Evolutionary conservation across 352 stramenopile species (phyloP), one percentile per base, ranked within the genome.

Genomic region (Pythium pyrilobum): DNA sequence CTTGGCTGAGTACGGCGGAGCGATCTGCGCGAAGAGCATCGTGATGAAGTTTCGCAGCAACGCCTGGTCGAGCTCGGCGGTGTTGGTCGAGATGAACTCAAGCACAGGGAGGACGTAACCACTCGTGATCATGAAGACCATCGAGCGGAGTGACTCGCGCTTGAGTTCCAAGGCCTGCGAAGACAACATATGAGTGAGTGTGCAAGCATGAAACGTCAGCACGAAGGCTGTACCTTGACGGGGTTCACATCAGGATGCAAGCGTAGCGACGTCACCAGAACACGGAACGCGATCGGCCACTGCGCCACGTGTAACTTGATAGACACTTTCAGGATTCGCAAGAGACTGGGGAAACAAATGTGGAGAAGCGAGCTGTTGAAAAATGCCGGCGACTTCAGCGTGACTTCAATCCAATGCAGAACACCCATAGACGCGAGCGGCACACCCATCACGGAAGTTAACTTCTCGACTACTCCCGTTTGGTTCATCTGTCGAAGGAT

Each of bases 121-220:
- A 54, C 74, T 87, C 5, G 81, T 91, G 58, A 95, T 90, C 74
- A 95, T 87, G 49, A 87, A 89, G 18, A 91, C 80, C 84, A 95
- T 92, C 32, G 74, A 90, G 2, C 84, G 76, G 36, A 95, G 68
- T 15, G 81, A 86, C 55, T 95, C 84, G 1, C 82, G 77, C 56
- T 92, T 92, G 33, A 92, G 64, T 41, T 95, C 84, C 0, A 95
- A 65, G 15, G 80, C 77, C 72, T 81, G 28, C 6, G 32, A 5
- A 57, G 32, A 4, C 7, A 11, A 36, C 15, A 25, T 4, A 24
- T 46, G 32, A 45, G 29, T 59, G 6, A 49, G 39, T 20, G 13
- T 34, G 27, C 6, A 16, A 44, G 34, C 3, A 51, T 10, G 20
- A 15, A 20, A 43, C n/a, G n/a, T n/a, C 36, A n/a, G 18, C 25